phyloP scores from a whole-genome alignment of 495 filamentous ascomycete species.

The Penicillium cataractarum region DNA sequence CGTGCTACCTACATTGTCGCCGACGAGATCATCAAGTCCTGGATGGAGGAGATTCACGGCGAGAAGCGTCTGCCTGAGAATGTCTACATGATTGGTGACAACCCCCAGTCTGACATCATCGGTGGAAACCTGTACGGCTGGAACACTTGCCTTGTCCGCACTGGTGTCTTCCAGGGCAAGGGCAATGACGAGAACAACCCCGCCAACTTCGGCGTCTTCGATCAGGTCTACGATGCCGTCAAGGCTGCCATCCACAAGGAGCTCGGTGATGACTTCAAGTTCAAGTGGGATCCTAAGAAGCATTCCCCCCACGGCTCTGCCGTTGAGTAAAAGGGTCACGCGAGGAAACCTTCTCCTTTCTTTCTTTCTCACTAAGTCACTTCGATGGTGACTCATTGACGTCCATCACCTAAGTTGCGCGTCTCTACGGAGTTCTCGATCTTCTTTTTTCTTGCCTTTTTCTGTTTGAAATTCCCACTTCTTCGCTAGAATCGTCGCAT shows the following conservation, averaged over 20 bases:
- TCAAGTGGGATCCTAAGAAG: slow-evolving; percentile 61
- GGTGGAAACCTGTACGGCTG: slow-evolving; percentile 82
- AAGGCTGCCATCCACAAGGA: slow-evolving; percentile 58
- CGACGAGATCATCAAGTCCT: slow-evolving; percentile 72
- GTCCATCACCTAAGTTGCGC: background rate
- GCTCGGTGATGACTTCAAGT: slow-evolving; percentile 59
- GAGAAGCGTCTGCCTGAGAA: slow-evolving; percentile 71
- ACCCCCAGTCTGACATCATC: slow-evolving; percentile 76
- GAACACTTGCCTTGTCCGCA: slow-evolving; percentile 73
- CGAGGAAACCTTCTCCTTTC: background rate
- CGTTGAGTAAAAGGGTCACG: slow-evolving; percentile 47
- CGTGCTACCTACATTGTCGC: slow-evolving; percentile 79
- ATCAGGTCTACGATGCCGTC: slow-evolving; percentile 58
- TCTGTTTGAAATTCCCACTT: background rate
- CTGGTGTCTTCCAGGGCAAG: slow-evolving; percentile 61
- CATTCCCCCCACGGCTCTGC: slow-evolving; percentile 62
- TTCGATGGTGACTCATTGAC: background rate
- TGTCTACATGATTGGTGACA: slow-evolving; percentile 84
- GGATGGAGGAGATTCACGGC: slow-evolving; percentile 77
- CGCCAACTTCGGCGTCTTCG: slow-evolving; percentile 62
- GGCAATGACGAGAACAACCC: slow-evolving; percentile 59
- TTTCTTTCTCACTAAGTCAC: background rate
- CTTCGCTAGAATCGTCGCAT: background rate
- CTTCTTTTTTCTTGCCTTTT: background rate
- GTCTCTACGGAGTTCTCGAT: background rate